Conservation (phyloP, 768 basidiomycete species). For the Tricholoma terreum region DNA sequence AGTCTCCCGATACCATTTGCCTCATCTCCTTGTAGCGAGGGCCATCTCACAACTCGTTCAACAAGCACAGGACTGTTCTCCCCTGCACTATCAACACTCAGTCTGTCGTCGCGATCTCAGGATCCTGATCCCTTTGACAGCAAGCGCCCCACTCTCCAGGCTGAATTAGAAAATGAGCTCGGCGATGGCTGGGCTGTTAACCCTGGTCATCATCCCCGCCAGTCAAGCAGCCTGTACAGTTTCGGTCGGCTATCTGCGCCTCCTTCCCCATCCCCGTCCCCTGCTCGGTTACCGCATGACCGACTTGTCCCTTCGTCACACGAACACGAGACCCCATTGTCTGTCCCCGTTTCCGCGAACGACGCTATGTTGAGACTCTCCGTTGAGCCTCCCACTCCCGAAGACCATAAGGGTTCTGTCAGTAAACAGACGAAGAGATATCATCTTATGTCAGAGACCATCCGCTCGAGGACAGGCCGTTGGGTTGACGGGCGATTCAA, state of each 20-base stretch:
- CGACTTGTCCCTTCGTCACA: conserved; percentile 12
- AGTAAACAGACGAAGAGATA: conserved; percentile 30
- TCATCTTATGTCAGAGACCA: conserved; percentile 45
- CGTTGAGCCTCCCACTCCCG: conserved; percentile 43
- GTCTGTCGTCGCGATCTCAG: conserved; percentile 21
- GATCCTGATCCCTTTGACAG: conserved; percentile 20
- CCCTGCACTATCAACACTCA: conserved; percentile 34
- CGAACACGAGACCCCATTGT: conserved; percentile 8
- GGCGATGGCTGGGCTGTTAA: conserved; percentile 41
- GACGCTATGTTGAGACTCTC: conserved; percentile 31
- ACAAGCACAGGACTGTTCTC: conserved; percentile 26
- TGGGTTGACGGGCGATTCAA: conserved; percentile 59
- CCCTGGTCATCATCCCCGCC: conserved; percentile 42
- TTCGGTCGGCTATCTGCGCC: conserved; percentile 44
- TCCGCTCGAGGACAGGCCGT: conserved; percentile 54
- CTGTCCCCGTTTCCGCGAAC: conserved; percentile 15
- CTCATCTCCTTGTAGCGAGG: conserved; percentile 29
- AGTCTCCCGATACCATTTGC: conserved; percentile 30
- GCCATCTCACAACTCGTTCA: conserved; percentile 28
- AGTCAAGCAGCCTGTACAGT: conserved; percentile 55
- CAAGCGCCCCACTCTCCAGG: conserved; percentile 42
- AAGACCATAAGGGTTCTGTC: conserved; percentile 17
- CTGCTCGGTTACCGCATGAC: conserved; percentile 7
- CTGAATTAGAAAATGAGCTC: conserved; percentile 57
- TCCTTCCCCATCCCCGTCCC: conserved; percentile 28